Base-by-base conservation (phyloP, 1,284 basidiomycete genomes). In the Melampsora americana region DNA sequence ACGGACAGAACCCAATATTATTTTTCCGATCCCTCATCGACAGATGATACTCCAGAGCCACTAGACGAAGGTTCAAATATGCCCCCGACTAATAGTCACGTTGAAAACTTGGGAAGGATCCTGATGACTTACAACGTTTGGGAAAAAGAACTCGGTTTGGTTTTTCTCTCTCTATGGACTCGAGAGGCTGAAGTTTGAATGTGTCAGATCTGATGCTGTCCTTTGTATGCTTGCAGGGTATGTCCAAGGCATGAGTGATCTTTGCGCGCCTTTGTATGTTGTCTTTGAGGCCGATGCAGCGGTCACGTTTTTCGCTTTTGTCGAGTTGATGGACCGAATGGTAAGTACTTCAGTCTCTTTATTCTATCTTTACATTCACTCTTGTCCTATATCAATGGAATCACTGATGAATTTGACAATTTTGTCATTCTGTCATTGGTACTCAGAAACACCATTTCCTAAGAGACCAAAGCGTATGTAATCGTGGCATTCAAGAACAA, bases 171-270 rank as follows among this genome's bases (percentile, higher is more conserved):
- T 53, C 23, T 53, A 28, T 39, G 50, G 3, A 23, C 23, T 53
- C 5, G 3, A 23, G 14, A 12, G 2, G 16, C 23, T 20, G 3
- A 53, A 53, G 23, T n/a, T 11, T 9, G 20, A 28, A 20, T 39
- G 77, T 53, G 78, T 69, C 26, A 79, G n/a, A 78, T 77, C 12
- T 80, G 81, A 4, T 20, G 4, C 3, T 81, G 66, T 78, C 77
- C 78, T 53, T 53, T 53, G 5, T 18, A 20, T 53, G 50, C 18
- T 53, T 2, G 80, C 82, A 90, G 90, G 90, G 30, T 93, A 95
- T 81, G 93, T 94, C 2, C 92, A 97, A 84, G 93, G 96, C 42
- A 99, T 99, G 96, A 95, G 92, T 1, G 96, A 99, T 82, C 87
- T 99, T 5, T 92, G 93, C 80, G 90, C 92, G 1, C 95, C 95